Evolutionary conservation across 2,329 filamentous ascomycete species (phyloP).

Genomic region (Coccinonectria pachysandricola): DNA sequence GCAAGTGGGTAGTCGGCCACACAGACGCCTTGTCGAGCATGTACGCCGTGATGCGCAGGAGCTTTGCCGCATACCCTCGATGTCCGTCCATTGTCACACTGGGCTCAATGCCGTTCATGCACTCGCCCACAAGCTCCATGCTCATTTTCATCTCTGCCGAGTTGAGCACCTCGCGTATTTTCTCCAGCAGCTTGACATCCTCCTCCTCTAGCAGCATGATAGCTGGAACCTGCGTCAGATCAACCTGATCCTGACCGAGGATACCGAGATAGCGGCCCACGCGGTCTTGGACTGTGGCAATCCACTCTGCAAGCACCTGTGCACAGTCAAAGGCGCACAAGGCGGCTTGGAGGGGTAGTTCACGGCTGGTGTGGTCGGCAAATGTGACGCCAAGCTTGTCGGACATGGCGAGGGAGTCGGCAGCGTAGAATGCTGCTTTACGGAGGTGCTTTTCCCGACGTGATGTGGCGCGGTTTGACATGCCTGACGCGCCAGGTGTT

Average conservation of each 20-base stretch:
- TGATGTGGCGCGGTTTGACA: conserved; percentile 40
- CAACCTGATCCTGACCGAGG: conserved; percentile 71
- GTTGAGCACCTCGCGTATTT: conserved; percentile 68
- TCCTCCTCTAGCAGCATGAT: conserved; percentile 89
- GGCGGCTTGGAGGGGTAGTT: conserved; percentile 80
- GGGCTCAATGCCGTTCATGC: conserved; percentile 41
- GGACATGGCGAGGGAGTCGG: conserved; percentile 80
- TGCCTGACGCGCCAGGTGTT: conserved; percentile 13
- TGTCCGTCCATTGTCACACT: conserved; percentile 46
- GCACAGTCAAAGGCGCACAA: conserved; percentile 92
- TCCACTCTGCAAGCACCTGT: conserved; percentile 90
- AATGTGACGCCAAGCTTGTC: conserved; percentile 79
- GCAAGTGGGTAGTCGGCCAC: conserved; percentile 62
- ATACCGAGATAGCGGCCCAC: conserved; percentile 85
- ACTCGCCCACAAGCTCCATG: conserved; percentile 36
- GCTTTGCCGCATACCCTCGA: conserved; percentile 73
- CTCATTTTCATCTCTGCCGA: conserved; percentile 74
- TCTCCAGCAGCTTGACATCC: conserved; percentile 73
- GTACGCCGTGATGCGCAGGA: conserved; percentile 73
- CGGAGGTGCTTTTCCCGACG: conserved; percentile 79
- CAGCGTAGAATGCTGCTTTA: conserved; percentile 91
- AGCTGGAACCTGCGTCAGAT: conserved; percentile 69
- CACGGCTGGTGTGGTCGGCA: conserved; percentile 70
- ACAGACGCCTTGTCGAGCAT: conserved; percentile 83
- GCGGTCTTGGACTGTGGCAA: conserved; percentile 83